Evolutionary conservation across 169 alveolate genomes (phyloP), one percentile per base, ranked within the genome.

Genomic region (Cryptosporidium xiaoi): DNA sequence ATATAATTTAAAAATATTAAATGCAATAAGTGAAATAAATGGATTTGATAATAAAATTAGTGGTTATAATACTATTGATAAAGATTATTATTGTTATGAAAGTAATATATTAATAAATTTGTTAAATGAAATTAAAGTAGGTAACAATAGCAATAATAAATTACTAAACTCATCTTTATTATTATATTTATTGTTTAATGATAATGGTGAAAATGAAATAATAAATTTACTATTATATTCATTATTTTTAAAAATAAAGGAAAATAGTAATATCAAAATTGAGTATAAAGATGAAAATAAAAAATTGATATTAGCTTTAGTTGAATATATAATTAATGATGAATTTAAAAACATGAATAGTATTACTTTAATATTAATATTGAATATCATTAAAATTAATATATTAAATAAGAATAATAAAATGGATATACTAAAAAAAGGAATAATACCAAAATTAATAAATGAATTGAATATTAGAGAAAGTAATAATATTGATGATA

Each of bases 401-500:
- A 24, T 77, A 36, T 60, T 18, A 36, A 66, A 77, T 24, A 46
- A 24, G 2, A 24, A 62, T 6, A 34, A 36, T 77, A 58, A n/a
- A 58, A 34, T 24, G 20, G 56, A 15, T 13, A 60, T 36, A 58
- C 1, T 77, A 58, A 46, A 34, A 36, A 15, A 24, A 16, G 85
- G 85, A 7, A 27, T 77, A 77, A 7, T 77, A 27, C 66, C 65
- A 29, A 77, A 40, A 58, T 77, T 77, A 56, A 10, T 77, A n/a
- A 77, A 50, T 40, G 36, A 29, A 27, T 60, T 77, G 56, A 34
- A 27, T 20, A 34, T 44, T 10, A 27, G 31, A 53, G 56, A 56
- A 53, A 53, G 29, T 69, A 56, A 10, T n/a, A 34, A 33, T 51
- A 31, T 56, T 69, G 2, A 69, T 31, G 24, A 20, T 27, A 24